phyloP scores from a whole-genome alignment of 192 early-diverging fungal species.

The Rhizoclosmatium globosum region DNA sequence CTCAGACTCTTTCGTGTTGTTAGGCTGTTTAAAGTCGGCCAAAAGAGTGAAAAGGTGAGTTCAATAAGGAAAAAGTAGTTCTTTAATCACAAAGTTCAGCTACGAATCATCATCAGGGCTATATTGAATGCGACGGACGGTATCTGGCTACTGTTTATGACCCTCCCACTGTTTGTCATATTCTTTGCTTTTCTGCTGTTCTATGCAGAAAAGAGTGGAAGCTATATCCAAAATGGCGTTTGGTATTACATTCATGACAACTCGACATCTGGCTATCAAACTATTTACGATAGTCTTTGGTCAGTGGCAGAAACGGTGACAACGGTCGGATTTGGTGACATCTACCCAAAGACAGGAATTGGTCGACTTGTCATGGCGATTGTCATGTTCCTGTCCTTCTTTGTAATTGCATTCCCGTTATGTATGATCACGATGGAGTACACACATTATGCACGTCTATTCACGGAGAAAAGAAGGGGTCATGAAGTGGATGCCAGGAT shows the following conservation, averaged over 20 bases:
- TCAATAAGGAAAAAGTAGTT: not conserved
- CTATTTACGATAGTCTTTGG: constrained; percentile 22
- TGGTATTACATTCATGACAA: constrained; percentile 2
- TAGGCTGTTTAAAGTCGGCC: constrained; percentile 2
- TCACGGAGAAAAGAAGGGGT: not conserved
- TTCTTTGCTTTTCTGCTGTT: constrained; percentile 17
- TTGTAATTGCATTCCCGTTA: constrained; percentile 18
- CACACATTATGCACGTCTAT: constrained; percentile 4
- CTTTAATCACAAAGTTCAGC: not conserved
- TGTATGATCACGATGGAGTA: constrained; percentile 25
- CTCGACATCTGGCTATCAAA: not conserved
- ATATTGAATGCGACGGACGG: not conserved
- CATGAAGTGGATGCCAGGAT: not conserved
- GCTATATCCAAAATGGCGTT: not conserved
- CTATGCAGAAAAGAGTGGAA: not conserved
- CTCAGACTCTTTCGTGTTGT: not conserved
- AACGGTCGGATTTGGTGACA: constrained; percentile 17
- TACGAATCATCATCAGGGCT: constrained; percentile 17
- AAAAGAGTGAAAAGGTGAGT: constrained; percentile 1
- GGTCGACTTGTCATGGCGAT: not conserved
- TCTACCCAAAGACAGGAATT: not conserved
- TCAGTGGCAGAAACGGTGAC: constrained; percentile 5
- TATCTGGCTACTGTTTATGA: not conserved
- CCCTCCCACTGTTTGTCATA: constrained; percentile 17
- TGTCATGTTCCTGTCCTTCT: constrained; percentile 21